These are phyloP conservation scores for Geranium brycei DNA, from an alignment of 345 rosid genomes.

Conservation along the genomic window DNA sequence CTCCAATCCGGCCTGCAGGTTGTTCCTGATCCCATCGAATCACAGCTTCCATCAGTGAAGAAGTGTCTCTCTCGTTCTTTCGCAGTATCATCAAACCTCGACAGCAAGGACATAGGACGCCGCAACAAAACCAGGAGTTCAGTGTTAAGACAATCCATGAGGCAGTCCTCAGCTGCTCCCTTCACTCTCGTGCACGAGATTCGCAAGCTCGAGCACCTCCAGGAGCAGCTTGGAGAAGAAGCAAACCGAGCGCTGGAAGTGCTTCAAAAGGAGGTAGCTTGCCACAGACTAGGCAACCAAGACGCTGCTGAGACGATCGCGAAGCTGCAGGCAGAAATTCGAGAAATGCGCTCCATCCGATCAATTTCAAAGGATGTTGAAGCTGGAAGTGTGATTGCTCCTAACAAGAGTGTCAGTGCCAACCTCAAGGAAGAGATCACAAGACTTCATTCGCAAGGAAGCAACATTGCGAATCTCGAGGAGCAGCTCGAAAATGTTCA, in stretches of 20 bases:
- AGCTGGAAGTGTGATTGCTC: slow-evolving; percentile 43
- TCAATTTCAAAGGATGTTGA: slow-evolving; percentile 41
- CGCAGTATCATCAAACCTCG: slow-evolving; percentile 39
- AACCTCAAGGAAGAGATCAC: slow-evolving; percentile 97
- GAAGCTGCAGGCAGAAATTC: slow-evolving; percentile 89
- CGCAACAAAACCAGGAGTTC: slow-evolving; percentile 51
- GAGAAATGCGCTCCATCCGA: slow-evolving; percentile 70
- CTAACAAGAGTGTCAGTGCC: slow-evolving; percentile 78
- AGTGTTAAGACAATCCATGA: slow-evolving; percentile 66
- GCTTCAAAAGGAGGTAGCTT: slow-evolving; percentile 91
- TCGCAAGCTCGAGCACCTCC: slow-evolving; percentile 96
- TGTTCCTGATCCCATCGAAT: slow-evolving; percentile 36
- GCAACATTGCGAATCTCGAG: slow-evolving; percentile 86
- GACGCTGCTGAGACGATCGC: slow-evolving; percentile 99
- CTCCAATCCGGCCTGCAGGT: slow-evolving; percentile 47
- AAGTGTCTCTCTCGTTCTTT: slow-evolving; percentile 87
- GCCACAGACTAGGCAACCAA: slow-evolving; percentile 94
- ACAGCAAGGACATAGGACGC: slow-evolving; percentile 34
- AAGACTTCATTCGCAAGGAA: slow-evolving; percentile 95
- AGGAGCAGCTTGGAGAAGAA: slow-evolving; percentile 93
- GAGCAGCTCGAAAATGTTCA: slow-evolving; percentile 95
- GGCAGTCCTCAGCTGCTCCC: slow-evolving; percentile 91
- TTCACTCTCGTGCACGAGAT: slow-evolving; percentile 96
- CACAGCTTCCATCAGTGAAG: slow-evolving; percentile 54
- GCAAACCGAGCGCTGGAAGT: slow-evolving; percentile 93